These are phyloP conservation scores for Dioszegia hungarica DNA, from an alignment of 768 basidiomycete species.

Conservation along the genomic window DNA sequence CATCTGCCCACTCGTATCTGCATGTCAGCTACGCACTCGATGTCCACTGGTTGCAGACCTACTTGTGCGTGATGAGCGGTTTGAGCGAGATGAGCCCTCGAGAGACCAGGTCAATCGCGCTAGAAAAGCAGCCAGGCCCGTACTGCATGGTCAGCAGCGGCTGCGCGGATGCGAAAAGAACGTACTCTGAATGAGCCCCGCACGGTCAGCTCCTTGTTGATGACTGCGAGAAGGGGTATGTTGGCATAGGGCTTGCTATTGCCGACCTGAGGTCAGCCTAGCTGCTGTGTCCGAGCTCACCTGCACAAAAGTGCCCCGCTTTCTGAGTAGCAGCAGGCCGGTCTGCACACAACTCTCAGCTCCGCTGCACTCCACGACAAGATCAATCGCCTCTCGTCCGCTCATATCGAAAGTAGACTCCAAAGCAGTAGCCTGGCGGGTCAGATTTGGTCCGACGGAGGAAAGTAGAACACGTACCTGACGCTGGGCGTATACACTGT, in stretches of 20 bases:
- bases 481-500: constrained; percentile 63
- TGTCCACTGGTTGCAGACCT: constrained; percentile 18
- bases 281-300: not conserved
- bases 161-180: not conserved
- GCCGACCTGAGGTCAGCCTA: not conserved
- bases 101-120: constrained; percentile 76
- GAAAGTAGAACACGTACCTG: too few relatives aligned
- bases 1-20: constrained; percentile 68
- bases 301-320: constrained; percentile 28
- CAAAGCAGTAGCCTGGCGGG: not conserved
- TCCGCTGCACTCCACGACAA: constrained; percentile 85
- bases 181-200: constrained; percentile 73
- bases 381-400: constrained; percentile 57
- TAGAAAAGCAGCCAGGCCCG: constrained; percentile 47
- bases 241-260: not conserved
- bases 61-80: constrained; percentile 64
- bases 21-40: not conserved
- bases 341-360: constrained; percentile 89
- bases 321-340: constrained; percentile 60
- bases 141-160: constrained; percentile 8
- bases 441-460: not conserved
- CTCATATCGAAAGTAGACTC: not conserved
- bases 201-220: constrained; percentile 60
- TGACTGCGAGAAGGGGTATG: not conserved
- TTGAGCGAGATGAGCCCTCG: constrained; percentile 78